Conservation (phyloP, 148 eudicot species). For the Gaultheria prostrata region DNA sequence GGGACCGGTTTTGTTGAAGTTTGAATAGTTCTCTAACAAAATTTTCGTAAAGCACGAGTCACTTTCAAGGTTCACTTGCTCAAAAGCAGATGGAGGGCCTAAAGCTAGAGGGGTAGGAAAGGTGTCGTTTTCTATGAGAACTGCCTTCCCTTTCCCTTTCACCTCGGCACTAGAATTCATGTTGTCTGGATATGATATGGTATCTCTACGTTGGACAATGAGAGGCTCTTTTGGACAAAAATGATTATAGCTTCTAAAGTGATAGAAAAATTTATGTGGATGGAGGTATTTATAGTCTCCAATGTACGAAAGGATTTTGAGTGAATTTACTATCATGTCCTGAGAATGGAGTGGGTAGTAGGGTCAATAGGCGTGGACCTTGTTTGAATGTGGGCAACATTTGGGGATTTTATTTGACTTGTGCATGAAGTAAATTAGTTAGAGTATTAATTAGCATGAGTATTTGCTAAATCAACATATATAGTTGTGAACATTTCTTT, state of each 20-base stretch:
- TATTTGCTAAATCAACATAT: no score
- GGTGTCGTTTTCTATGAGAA: not conserved
- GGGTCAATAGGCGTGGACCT: not conserved
- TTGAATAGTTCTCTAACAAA: conserved; percentile 37
- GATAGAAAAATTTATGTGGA: not conserved
- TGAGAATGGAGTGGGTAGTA: no score
- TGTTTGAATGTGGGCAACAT: not conserved
- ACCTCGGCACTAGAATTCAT: not conserved
- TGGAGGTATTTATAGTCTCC: not conserved
- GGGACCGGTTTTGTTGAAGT: conserved; percentile 37
- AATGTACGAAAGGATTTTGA: no score
- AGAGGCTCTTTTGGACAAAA: no score
- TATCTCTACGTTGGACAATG: no score
- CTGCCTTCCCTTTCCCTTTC: not conserved
- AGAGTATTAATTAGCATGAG: not conserved
- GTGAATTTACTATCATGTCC: no score
- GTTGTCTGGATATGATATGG: no score
- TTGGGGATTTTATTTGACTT: not conserved
- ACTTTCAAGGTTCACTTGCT: not conserved
- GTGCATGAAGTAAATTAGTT: not conserved
- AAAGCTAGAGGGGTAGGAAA: not conserved
- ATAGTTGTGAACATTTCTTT: no score
- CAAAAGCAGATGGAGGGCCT: not conserved
- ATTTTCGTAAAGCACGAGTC: conserved; percentile 7
- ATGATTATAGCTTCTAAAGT: not conserved